phyloP scores from a whole-genome alignment of 352 stramenopile species.

The Phytophthora chlamydospora region DNA sequence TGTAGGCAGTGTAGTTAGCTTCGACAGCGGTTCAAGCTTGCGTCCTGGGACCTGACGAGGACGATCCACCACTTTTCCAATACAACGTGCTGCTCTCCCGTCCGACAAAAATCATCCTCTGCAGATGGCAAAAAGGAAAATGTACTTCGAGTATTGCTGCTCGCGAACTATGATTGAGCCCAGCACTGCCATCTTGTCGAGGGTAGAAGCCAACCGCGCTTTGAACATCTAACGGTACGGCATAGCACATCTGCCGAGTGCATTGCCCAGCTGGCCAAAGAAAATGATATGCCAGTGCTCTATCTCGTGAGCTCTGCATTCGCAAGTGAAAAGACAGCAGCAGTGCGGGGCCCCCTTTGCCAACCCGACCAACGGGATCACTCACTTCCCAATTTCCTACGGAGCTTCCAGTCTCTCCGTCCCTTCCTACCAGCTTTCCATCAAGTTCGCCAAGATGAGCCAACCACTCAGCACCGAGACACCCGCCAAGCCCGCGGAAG shows the following conservation, averaged over 20 bases:
- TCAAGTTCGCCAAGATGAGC: constrained; percentile 13
- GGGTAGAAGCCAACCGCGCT: background rate
- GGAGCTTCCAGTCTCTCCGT: constrained; percentile 12
- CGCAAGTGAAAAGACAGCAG: background rate
- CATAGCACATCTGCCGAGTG: constrained; percentile 2
- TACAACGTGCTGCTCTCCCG: too few species aligned
- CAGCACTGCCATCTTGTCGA: background rate
- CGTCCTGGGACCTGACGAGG: too few species aligned
- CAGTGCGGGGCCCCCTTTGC: background rate
- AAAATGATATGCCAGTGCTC: constrained; percentile 4
- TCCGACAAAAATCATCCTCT: too few species aligned
- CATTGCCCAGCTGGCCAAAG: constrained; percentile 1
- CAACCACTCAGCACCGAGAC: constrained; percentile 27
- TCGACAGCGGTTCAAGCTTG: too few species aligned
- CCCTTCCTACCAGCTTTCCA: constrained; percentile 3
- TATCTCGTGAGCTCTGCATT: background rate
- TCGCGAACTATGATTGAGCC: background rate
- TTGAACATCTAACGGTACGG: background rate
- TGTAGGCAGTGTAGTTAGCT: too few species aligned
- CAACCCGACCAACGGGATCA: background rate
- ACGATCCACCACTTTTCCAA: too few species aligned
- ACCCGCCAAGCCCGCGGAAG: constrained; percentile 15
- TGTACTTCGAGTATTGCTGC: too few species aligned
- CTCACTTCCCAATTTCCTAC: constrained; percentile 31
- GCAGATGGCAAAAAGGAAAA: too few species aligned